These are phyloP conservation scores for Mycosarcoma maydis DNA, from an alignment of 1,284 basidiomycete species.

Conservation along the genomic window DNA sequence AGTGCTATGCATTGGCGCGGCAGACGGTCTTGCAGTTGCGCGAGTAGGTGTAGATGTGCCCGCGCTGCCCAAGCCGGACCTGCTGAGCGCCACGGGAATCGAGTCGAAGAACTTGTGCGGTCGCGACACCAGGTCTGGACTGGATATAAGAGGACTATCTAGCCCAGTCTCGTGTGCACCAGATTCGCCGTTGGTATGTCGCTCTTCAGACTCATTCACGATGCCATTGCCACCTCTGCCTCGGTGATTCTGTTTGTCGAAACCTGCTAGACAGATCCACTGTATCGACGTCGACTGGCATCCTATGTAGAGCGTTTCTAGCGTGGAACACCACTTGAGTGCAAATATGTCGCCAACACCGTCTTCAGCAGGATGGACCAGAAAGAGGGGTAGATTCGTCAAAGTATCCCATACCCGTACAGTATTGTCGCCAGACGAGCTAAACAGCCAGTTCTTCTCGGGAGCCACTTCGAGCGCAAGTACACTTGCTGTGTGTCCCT, in stretches of 20 bases:
- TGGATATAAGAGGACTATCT: conserved; percentile 45
- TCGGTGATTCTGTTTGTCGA: conserved; percentile 5
- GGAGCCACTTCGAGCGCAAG: conserved; percentile 81
- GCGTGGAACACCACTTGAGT: conserved; percentile 78
- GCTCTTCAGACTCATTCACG: neutral
- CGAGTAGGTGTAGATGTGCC: conserved; percentile 30
- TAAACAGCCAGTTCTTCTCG: conserved; percentile 68
- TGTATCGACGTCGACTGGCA: conserved; percentile 78
- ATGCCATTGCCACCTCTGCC: neutral
- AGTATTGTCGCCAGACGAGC: conserved; percentile 58
- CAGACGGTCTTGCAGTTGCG: conserved; percentile 1
- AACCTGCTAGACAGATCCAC: conserved; percentile 45
- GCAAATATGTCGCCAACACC: conserved; percentile 87
- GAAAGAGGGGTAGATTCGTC: conserved; percentile 77
- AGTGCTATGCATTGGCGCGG: neutral
- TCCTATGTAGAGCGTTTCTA: conserved; percentile 83
- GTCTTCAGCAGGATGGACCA: conserved; percentile 84
- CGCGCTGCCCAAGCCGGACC: conserved; percentile 33
- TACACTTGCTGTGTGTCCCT: conserved; percentile 85
- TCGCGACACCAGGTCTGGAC: conserved; percentile 31
- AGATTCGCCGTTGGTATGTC: neutral
- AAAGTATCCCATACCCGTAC: conserved; percentile 83
- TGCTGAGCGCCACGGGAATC: conserved; percentile 64
- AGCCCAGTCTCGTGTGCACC: neutral
- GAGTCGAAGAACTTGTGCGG: conserved; percentile 66